Base-by-base conservation (phyloP, 192 early-diverging fungal genomes). In the Gamsiella multidivaricata region DNA sequence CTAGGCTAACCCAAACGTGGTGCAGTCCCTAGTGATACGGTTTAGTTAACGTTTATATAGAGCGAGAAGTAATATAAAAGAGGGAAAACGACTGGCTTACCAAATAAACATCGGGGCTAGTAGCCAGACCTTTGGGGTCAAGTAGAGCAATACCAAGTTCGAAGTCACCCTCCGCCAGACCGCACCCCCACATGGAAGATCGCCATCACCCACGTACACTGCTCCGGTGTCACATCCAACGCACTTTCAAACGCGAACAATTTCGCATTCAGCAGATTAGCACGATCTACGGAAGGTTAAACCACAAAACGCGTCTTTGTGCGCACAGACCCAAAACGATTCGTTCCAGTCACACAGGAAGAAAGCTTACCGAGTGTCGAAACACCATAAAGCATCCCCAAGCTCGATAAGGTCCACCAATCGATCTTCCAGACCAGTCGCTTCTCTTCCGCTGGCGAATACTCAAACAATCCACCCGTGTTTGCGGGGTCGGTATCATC, bases 371-470 rank as follows among this genome's bases (percentile, higher is more conserved):
- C 56, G 2, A 76, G 52, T 3, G 64, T 68, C 2, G 73, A 76
- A 17, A 59, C 52, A 15, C 39, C 64, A 42, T 82, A 82, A 49
- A 79, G 60, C 26, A 82, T 53, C 5, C 68, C 64, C 31, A 82
- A 18, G 18, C 72, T 82, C 8, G 81, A 75, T 12, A 82, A 59
- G 22, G 79, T 46, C n/a, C 75, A 34, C 52, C 76, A 60, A 55
- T 82, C 81, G 20, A 82, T 79, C 57, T 79, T 82, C n/a, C 65
- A 56, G 20, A 82, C 81, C 9, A 82, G 39, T 5, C 31, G 46
- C 22, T 72, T 60, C 55, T 82, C 81, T 20, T 74, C 80, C 57
- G 69, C 70, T 28, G 61, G 61, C 3, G 61, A 47, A 34, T 76
- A 76, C 15, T 59, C 65, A 51, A 76, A 76, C 14, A 68, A 25